Evolutionary conservation across 2,329 filamentous ascomycete species (phyloP), one percentile per base, ranked within the genome.

Genomic region (Alternaria metachromatica): DNA sequence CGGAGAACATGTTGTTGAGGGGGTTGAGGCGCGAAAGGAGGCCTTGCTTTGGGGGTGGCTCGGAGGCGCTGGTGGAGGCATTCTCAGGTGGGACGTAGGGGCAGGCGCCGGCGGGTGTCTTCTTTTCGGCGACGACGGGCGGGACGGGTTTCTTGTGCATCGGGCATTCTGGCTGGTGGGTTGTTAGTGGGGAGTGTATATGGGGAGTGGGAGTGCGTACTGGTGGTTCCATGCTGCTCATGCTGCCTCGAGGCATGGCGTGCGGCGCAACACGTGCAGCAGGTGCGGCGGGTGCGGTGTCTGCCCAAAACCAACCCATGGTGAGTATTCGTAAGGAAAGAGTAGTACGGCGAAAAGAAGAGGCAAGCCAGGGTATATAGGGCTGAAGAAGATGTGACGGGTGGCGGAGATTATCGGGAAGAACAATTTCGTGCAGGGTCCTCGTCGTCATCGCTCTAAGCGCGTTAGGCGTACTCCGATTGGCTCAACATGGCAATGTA

Each of bases 1-100:
- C 88, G 44, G 88, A 86, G 80, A 96, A 97, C 95, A 99, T 99
- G 85, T 95, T 97, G 84, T 99, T 99, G 57, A 99, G 86, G 6
- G 90, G 90, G 73, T 92, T 92, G 46, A 92, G 82, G 72, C 87
- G 89, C n/a, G 89, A 88, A 60, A 89, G 82, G 43, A 87, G 86
- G 0, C 88, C 87, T 45, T 81, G 78, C 58, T 73, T 77, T 26
- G 76, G 68, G n/a, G 76, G 64, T 58, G 71, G 64, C 78, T 67
- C 25, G 8, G 73, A 71, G 44, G 75, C 57, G 6, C 76, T 75
- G 60, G 81, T 80, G 65, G 71, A 63, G 55, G 51, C 57, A 25
- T 64, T 61, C 13, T 63, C 61, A 21, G 86, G 84, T 60, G 86
- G 78, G 23, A 79, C 76, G 62, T 80, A 80, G 30, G 85, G 82